Conservation (phyloP, 2,329 filamentous ascomycete genomes). For the Fusarium clavum region DNA sequence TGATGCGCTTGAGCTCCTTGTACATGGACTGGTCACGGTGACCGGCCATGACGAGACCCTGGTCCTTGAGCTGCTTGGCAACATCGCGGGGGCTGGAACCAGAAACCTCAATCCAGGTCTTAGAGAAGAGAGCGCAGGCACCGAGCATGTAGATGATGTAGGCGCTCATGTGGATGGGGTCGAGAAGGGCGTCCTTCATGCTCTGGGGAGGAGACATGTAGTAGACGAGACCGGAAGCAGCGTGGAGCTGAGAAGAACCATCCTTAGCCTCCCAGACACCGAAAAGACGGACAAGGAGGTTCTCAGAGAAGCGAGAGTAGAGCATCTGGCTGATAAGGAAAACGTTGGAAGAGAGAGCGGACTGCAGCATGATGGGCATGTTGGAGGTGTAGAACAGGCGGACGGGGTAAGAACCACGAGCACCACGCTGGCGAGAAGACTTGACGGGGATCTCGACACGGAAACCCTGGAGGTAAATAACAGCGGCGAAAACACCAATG, state of each 20-base stretch:
- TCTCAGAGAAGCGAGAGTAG: slow-evolving; percentile 98
- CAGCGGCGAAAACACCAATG: slow-evolving; percentile 90
- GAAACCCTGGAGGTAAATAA: slow-evolving; percentile 99
- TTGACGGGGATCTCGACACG: slow-evolving; percentile 99
- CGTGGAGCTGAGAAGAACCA: slow-evolving; percentile 94
- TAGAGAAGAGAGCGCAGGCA: slow-evolving; percentile 98
- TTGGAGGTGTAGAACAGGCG: slow-evolving; percentile 99
- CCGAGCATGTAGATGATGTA: slow-evolving; percentile 99
- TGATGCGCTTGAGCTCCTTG: slow-evolving; percentile 99
- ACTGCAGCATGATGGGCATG: slow-evolving; percentile 99
- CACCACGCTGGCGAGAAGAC: slow-evolving; percentile 98
- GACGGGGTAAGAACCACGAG: slow-evolving; percentile 96
- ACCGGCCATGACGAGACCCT: slow-evolving; percentile 98
- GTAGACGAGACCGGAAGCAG: slow-evolving; percentile 93
- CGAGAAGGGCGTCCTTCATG: slow-evolving; percentile 95
- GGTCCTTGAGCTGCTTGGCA: slow-evolving; percentile 99
- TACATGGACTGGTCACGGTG: slow-evolving; percentile 99
- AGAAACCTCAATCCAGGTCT: slow-evolving; percentile 99
- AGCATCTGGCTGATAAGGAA: slow-evolving; percentile 99
- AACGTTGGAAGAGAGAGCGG: slow-evolving; percentile 97
- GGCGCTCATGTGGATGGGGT: slow-evolving; percentile 94
- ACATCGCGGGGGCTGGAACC: slow-evolving; percentile 97
- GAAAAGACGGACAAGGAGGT: slow-evolving; percentile 95
- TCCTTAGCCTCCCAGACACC: slow-evolving; percentile 99
- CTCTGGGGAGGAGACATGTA: slow-evolving; percentile 99